A percentile compares a stretch with the other conserved stretches of the same genome.
phyloP scores from a whole-genome alignment of 345 rosid species.

The Rubroshorea leprosula region DNA sequence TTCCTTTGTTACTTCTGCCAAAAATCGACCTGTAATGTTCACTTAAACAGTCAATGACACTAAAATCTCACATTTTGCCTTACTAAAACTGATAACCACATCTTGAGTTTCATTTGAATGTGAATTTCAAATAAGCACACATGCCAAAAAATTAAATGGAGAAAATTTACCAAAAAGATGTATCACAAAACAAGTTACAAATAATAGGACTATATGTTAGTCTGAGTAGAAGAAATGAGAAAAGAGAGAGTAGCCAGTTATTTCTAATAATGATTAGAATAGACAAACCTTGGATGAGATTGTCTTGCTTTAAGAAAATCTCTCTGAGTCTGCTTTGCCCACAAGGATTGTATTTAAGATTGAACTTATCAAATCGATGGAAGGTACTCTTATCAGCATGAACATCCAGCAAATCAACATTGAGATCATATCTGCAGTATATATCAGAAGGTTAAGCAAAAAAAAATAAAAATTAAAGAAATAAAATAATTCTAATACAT shows the following conservation, averaged over 20 bases:
- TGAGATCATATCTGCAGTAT: conserved; percentile 40
- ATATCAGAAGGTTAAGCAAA: conserved; percentile 11
- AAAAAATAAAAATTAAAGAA: neutral
- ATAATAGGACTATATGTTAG: too few relatives aligned
- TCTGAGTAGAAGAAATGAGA: neutral
- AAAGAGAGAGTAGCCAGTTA: neutral
- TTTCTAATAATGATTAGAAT: neutral
- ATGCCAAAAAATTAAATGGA: too few relatives aligned
- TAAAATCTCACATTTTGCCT: neutral
- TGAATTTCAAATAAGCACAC: neutral
- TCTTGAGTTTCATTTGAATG: neutral
- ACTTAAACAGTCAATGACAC: conserved; percentile 10
- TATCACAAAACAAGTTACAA: too few relatives aligned
- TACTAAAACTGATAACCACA: neutral
- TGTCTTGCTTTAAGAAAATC: conserved; percentile 53
- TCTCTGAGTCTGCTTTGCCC: conserved; percentile 59
- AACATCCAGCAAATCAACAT: conserved; percentile 53
- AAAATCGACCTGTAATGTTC: conserved; percentile 39
- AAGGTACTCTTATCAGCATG: conserved; percentile 56
- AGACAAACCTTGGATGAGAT: conserved; percentile 46
- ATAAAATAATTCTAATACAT: conserved; percentile 2
- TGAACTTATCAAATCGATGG: conserved; percentile 53
- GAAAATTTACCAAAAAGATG: too few relatives aligned
- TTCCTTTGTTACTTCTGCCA: conserved; percentile 48
- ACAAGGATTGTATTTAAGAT: conserved; percentile 55